Base-by-base conservation (phyloP, 306 rosid species). In the Medicago ruthenica region DNA sequence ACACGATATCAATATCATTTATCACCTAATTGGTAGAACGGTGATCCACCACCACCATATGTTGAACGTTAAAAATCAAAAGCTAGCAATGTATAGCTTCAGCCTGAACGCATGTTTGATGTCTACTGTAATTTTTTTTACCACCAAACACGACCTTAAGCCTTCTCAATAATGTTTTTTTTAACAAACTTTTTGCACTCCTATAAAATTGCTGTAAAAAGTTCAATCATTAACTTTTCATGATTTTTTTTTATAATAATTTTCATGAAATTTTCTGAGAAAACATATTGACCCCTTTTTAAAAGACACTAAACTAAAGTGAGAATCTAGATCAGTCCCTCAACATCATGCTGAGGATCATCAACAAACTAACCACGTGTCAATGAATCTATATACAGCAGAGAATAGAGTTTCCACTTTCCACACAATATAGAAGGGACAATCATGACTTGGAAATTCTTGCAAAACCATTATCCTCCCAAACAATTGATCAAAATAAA, bases 321-420 rank as follows among this genome's bases (percentile, higher is more conserved):
- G 34, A 22, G 22, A 58, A 22, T 4, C 37, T 40, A 65, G 31
- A 41, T 9, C 64, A 4, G 50, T 24, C 24, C 37, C 2, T 31
- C 83, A 82, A 74, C 64, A 54, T 65, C 76, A 61, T 40, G 31
- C 16, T 14, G 11, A 75, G 27, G 83, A 63, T 75, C 70, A 73
- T 71, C 22, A 67, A 76, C 76, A 79, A 55, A 76, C 27, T 81
- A 75, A 79, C n/a, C 67, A 58, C 63, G 21, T 41, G 16, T 45
- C 79, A 73, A 83, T 59, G 83, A 86, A 87, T 85, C 77, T 91
- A 94, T 91, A 48, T 86, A 90, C 96, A 91, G 36, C 73, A 90
- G 91, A 89, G 92, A 94, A 91, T 88, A 20, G 77, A 71, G 74
- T 18, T 48, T 70, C 75, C 48, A 18, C 36, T 78, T 81, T 73